A percentile compares a stretch with the other conserved stretches of the same genome.
phyloP scores from a whole-genome alignment of 2,329 filamentous ascomycete genomes.

The Exophiala bonariae region DNA sequence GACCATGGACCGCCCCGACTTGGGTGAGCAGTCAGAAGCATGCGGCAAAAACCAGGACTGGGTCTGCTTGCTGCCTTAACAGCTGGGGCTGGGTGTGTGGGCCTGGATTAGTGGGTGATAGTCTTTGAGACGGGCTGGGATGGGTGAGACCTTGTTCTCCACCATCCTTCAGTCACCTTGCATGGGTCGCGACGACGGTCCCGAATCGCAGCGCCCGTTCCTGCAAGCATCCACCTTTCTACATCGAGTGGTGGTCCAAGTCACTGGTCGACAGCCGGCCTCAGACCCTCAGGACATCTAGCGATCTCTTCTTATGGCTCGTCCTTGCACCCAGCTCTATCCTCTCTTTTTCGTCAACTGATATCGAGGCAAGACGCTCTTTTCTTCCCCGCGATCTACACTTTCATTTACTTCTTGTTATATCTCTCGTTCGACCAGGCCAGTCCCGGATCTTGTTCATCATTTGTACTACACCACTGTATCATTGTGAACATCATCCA shows the following conservation, averaged over 20 bases:
- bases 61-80: constrained; percentile 20
- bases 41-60: not conserved
- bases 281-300: constrained; percentile 23
- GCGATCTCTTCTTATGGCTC: constrained; percentile 29
- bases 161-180: constrained; percentile 18
- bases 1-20: constrained; percentile 11
- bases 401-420: constrained; percentile 26
- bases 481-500: constrained; percentile 28
- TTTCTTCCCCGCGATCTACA: constrained; percentile 27
- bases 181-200: constrained; percentile 28
- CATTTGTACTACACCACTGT: constrained; percentile 25
- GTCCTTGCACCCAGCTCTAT: constrained; percentile 26
- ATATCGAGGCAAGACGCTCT: constrained; percentile 30
- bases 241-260: constrained; percentile 22
- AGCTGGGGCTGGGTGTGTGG: constrained; percentile 19
- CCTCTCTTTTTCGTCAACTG: constrained; percentile 25
- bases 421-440: constrained; percentile 28
- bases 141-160: constrained; percentile 26
- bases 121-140: constrained; percentile 26
- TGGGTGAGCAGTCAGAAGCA: no score
- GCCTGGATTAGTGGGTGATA: constrained; percentile 27
- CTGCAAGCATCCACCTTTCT: constrained; percentile 17
- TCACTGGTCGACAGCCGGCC: constrained; percentile 20
- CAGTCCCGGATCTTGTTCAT: constrained; percentile 29
- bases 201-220: constrained; percentile 27